Evolutionary conservation across 768 basidiomycete species (phyloP), one percentile per base, ranked within the genome.

Genomic region (Suillus discolor): DNA sequence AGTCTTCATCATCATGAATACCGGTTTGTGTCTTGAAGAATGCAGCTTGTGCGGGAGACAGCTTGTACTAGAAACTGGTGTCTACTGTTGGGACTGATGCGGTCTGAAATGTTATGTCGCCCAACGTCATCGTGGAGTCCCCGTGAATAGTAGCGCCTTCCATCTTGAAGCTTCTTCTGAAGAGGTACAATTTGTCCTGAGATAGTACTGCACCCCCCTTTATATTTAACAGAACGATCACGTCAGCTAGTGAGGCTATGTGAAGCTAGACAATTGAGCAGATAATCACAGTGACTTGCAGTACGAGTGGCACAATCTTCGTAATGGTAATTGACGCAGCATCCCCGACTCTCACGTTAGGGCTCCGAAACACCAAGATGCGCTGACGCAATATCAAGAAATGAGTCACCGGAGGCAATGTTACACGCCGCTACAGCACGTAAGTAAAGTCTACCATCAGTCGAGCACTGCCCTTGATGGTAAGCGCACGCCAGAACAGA

Each of bases 21-120:
- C 74, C 71, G 18, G 69, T 72, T 62, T 69, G 64, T 3, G 38
- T 34, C 62, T 72, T 74, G 65, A 77, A 66, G 51, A 77, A 77
- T 12, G 53, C 64, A 13, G 61, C 62, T n/a, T 63, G 65, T 39
- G 41, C 44, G 8, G 62, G 15, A 25, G 65, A 36, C 49, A 68
- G 45, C 2, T 7, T 45, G 59, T 66, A n/a, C n/a, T n/a, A 68
- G 15, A 59, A 16, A 7, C 23, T 25, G 8, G 23, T 11, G 15
- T 59, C 57, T 39, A 39, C 38, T 39, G 15, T 6, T 39, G 38
- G 23, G 23, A 59, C 4, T 5, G 38, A 59, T 6, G 38, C 8
- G 8, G 57, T 4, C 1, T 16, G 15, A 39, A 57, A 2, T 16
- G 16, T 18, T 15, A 59, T 9, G 38, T 59, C 57, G 4, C 57